Base-by-base conservation (phyloP, 306 rosid species). In the Lupinus albus region DNA sequence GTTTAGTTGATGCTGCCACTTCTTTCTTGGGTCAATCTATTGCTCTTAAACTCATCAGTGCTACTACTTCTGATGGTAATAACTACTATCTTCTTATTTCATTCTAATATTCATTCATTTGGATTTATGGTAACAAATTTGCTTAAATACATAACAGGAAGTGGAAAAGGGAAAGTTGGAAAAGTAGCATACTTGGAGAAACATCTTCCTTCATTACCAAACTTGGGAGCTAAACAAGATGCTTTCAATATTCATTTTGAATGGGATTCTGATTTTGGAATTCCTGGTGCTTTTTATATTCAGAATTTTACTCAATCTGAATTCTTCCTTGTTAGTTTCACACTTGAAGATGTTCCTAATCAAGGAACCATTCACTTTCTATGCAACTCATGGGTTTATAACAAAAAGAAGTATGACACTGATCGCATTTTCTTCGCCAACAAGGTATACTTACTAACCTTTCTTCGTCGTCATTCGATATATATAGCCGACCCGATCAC, bases 371-470 rank as follows among this genome's bases (percentile, higher is more conserved):
- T 88, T 74, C 72, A 75, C 16, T 84, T 89, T 49, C 72, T 49
- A 39, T 84, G 96, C 79, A 79, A 86, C 74, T 83, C 96, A 1
- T 89, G 92, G 96, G 54, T 89, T 16, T 79, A 83, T 70, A 87
- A 87, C 4, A 14, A 71, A 2, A 62, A 20, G 3, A 67, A 35
- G 0, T 82, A 76, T 61, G 44, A 61, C 15, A 68, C 42, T 5
- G 58, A 78, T 49, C 90, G 92, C 7, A 35, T 86, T 53, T 91
- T 91, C 84, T 91, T 91, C 44, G 9, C 57, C 50, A 91, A 91
- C 67, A 79, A 86, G 92, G 95, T 88, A 60, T n/a, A n/a, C n/a
- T n/a, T n/a, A n/a, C n/a, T n/a, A n/a, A n/a, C n/a, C n/a, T n/a
- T n/a, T n/a, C n/a, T n/a, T n/a, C n/a, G n/a, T n/a, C n/a, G n/a